These are phyloP conservation scores for Coemansia erecta DNA, from an alignment of 192 early-diverging fungal species.

Conservation along the genomic window DNA sequence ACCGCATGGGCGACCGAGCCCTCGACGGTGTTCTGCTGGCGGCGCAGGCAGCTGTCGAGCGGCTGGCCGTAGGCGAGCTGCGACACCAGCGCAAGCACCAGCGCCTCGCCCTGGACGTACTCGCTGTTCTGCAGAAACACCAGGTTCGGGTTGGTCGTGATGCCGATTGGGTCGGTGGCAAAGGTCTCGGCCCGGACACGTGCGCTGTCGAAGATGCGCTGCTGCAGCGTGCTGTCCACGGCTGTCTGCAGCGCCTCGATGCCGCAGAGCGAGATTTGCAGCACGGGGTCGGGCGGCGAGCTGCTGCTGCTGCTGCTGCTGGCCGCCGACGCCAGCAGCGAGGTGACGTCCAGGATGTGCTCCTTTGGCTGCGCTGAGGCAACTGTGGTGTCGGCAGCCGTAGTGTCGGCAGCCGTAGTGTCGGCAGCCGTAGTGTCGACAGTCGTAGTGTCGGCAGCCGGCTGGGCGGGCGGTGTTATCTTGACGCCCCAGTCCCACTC, in stretches of 20 bases:
- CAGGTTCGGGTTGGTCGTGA: conserved; percentile 28
- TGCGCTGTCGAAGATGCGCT: conserved; percentile 13
- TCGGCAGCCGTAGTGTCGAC: background rate
- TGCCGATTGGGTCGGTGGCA: conserved; percentile 11
- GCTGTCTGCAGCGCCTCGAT: conserved; percentile 22
- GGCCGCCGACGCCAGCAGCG: conserved; percentile 6
- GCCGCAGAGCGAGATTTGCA: conserved; percentile 42
- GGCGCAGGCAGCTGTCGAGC: background rate
- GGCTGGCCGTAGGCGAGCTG: conserved; percentile 41
- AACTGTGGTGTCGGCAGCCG: background rate
- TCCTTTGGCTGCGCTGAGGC: background rate
- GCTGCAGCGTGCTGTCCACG: conserved; percentile 1
- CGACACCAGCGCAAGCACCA: conserved; percentile 35
- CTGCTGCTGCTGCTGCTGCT: too few species aligned
- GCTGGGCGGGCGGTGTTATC: background rate
- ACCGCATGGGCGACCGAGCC: background rate
- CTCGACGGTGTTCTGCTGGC: background rate
- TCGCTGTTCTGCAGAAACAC: conserved; percentile 19
- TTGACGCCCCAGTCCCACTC: conserved; percentile 55
- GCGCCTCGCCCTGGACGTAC: conserved; percentile 32
- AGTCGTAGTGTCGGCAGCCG: background rate
- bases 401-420: background rate
- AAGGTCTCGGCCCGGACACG: conserved; percentile 17
- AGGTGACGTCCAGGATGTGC: conserved; percentile 6
- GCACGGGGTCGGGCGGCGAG: background rate